Conservation (phyloP, 306 rosid genomes). For the Vigna reflexopilosa region DNA sequence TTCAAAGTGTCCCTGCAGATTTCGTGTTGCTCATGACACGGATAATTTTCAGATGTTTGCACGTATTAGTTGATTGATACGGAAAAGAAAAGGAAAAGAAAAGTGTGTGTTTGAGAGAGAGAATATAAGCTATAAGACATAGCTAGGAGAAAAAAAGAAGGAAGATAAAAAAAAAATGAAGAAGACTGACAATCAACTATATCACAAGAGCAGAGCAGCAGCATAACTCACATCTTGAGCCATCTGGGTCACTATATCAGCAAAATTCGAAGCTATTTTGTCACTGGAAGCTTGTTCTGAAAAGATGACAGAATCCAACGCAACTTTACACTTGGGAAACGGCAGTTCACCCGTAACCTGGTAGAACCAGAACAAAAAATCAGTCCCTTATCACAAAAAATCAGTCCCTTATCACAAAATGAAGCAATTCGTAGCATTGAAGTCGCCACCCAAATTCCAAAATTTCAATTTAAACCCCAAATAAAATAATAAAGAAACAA, state of each 20-base stretch:
- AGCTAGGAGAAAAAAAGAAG: background rate
- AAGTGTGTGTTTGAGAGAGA: background rate
- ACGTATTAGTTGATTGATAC: background rate
- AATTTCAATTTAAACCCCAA: background rate
- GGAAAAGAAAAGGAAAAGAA: background rate
- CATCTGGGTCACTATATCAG: conserved; percentile 91
- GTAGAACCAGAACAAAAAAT: conserved; percentile 36
- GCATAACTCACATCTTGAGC: conserved; percentile 89
- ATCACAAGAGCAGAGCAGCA: background rate
- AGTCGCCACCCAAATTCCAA: background rate
- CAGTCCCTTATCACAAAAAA: conserved; percentile 35
- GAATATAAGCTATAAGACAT: background rate
- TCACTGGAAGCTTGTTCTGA: conserved; percentile 57
- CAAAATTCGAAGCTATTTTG: conserved; percentile 80
- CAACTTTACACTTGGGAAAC: conserved; percentile 82
- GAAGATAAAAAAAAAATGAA: background rate
- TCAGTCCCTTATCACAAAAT: conserved; percentile 30
- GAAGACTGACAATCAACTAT: background rate
- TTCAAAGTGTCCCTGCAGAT: background rate
- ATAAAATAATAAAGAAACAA: conserved; percentile 5
- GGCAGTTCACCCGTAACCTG: conserved; percentile 97
- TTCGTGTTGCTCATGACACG: background rate
- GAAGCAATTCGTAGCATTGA: conserved; percentile 16
- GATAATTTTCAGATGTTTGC: background rate
- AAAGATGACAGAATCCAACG: conserved; percentile 82